Base-by-base conservation (phyloP, 2,329 filamentous ascomycete genomes). In the Alternaria rosae region DNA sequence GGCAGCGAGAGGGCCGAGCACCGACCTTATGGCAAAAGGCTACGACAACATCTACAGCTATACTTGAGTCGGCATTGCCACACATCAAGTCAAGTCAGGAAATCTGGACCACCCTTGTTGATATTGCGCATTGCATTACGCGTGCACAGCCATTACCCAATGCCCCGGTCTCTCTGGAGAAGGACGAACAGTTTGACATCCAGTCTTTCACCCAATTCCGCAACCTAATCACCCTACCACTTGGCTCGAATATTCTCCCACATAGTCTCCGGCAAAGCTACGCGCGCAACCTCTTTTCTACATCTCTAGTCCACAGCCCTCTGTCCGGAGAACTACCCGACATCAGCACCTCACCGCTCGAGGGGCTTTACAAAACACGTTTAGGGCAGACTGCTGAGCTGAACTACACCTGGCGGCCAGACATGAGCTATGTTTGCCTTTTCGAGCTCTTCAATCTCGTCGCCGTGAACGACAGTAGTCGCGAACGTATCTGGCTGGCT, bases 141-240 rank as follows among this genome's bases (percentile, higher is more conserved):
- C 72, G 70, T 15, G 80, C 79, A 26, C 74, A 78, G 15, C 67
- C 77, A 7, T 84, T 32, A 73, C 82, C 25, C 74, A 72, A 57
- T 42, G 66, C 63, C 68, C 84, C 62, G 10, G 13, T 62, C 6
- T 69, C 70, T 5, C 56, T 82, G 5, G 70, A 74, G n/a, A 67
- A 72, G 12, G 94, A 99, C 72, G 90, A 98, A 79, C 79, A 83
- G 2, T 96, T 96, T 71, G 95, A 99, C 75, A 91, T 97, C 17
- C 73, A 82, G 1, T 89, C 91, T 0, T 96, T 97, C 75, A 81
- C 81, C 28, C 85, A 85, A 51, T 82, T 98, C 1, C 86, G 89
- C 41, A 83, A 87, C 10, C 84, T 97, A 32, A 89, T 97, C 42
- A 90, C 93, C 5, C 90, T 92, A 0, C 82, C 87, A 2, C 85